phyloP scores from a whole-genome alignment of 108 stramenopile species.

The Bacterosira constricta region DNA sequence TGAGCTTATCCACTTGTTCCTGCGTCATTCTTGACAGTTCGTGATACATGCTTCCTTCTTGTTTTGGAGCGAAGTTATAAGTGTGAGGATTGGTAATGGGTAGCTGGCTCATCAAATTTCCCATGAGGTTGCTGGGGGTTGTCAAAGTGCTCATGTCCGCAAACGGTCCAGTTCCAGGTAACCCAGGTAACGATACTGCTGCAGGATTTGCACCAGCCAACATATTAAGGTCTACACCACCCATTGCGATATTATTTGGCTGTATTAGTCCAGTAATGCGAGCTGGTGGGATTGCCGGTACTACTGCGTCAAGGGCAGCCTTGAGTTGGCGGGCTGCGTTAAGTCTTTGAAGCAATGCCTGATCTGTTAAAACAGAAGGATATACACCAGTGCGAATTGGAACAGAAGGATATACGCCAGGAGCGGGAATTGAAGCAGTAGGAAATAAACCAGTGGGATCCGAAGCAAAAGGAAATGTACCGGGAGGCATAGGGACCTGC shows the following conservation, averaged over 20 bases:
- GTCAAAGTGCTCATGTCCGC: too few species aligned
- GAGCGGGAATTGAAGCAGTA: background rate
- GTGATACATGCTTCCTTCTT: background rate
- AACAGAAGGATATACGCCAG: background rate
- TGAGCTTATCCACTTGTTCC: background rate
- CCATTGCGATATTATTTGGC: background rate
- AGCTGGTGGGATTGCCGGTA: background rate
- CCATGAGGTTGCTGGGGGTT: too few species aligned
- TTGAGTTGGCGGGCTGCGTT: background rate
- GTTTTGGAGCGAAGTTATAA: background rate
- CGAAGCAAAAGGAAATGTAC: too few species aligned
- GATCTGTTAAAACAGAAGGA: too few species aligned
- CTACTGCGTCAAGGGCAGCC: background rate
- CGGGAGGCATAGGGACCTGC: too few species aligned
- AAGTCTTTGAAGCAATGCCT: conserved; percentile 1
- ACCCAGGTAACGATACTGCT: background rate
- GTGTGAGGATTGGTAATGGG: background rate
- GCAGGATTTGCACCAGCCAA: background rate
- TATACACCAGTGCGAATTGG: background rate
- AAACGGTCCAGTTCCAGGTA: background rate
- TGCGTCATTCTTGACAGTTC: too few species aligned
- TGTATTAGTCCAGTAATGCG: background rate
- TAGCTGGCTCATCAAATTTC: background rate
- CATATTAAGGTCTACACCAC: background rate
- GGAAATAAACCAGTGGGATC: background rate